A percentile compares a stretch with the other conserved stretches of the same genome.
Conservation (phyloP, 331 rosid species). For the Malus hybrid region DNA sequence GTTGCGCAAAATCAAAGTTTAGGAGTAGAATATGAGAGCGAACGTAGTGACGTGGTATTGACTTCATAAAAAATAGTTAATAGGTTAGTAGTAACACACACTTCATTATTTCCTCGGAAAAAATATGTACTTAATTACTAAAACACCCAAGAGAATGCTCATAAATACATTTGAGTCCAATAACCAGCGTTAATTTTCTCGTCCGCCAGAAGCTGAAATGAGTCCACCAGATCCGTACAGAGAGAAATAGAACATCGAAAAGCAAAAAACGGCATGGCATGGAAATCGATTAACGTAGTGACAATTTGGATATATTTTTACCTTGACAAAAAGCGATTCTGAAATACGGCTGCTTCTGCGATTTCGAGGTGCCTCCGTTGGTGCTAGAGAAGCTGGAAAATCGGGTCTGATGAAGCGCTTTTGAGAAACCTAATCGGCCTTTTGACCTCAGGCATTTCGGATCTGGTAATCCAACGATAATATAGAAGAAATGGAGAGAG, state of each 20-base stretch:
- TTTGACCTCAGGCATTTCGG: not conserved
- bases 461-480: not conserved
- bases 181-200: not conserved
- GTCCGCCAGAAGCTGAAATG: not conserved
- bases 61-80: not conserved
- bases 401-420: not conserved
- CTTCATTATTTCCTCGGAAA: too few species aligned
- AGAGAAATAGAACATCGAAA: not conserved
- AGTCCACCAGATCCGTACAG: not conserved
- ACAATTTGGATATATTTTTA: not conserved
- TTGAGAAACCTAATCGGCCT: not conserved
- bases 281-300: not conserved
- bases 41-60: not conserved
- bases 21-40: not conserved
- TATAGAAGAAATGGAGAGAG: not conserved
- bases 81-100: not conserved
- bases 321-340: not conserved
- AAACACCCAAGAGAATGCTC: not conserved
- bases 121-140: not conserved
- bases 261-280: not conserved
- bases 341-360: not conserved
- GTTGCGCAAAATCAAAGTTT: too few species aligned
- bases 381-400: not conserved
- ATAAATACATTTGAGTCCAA: not conserved
- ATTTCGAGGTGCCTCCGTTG: not conserved